Evolutionary conservation across 2,329 filamentous ascomycete genomes (phyloP).

Genomic region (Ceratocystis variospora): DNA sequence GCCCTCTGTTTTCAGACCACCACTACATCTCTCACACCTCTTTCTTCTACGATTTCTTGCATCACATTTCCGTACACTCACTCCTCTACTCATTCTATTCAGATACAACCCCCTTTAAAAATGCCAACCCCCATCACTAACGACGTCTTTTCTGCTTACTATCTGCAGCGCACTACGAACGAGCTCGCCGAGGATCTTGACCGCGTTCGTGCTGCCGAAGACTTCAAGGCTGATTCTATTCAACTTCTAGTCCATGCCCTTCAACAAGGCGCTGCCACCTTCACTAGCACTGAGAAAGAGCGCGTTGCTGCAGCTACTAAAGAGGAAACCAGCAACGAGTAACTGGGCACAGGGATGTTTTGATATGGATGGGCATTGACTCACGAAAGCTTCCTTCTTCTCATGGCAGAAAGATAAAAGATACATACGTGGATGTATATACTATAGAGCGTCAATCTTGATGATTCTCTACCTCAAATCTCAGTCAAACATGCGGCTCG

Average conservation of each 20-base stretch:
- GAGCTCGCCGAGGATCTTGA: conserved; percentile 65
- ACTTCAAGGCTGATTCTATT: conserved; percentile 54
- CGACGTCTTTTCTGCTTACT: conserved; percentile 46
- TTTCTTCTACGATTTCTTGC: background rate
- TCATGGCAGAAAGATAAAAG: background rate
- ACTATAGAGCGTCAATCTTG: too few relatives aligned
- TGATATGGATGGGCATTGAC: background rate
- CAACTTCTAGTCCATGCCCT: conserved; percentile 53
- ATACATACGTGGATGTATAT: background rate
- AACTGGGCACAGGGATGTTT: background rate
- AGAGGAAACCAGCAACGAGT: background rate
- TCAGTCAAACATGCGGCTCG: background rate
- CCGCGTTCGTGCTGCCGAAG: conserved; percentile 51
- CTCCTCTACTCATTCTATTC: background rate
- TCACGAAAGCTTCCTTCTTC: background rate
- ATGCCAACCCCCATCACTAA: conserved; percentile 10
- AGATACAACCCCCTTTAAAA: background rate
- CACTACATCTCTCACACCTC: background rate
- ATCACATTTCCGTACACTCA: background rate
- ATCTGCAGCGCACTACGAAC: conserved; percentile 53
- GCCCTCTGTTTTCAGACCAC: too few relatives aligned
- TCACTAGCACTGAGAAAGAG: conserved; percentile 35
- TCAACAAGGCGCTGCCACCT: conserved; percentile 52
- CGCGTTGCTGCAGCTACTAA: conserved; percentile 18
- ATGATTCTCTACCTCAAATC: background rate